Conservation (phyloP, 2,329 filamentous ascomycete species). For the Phoma sp. region DNA sequence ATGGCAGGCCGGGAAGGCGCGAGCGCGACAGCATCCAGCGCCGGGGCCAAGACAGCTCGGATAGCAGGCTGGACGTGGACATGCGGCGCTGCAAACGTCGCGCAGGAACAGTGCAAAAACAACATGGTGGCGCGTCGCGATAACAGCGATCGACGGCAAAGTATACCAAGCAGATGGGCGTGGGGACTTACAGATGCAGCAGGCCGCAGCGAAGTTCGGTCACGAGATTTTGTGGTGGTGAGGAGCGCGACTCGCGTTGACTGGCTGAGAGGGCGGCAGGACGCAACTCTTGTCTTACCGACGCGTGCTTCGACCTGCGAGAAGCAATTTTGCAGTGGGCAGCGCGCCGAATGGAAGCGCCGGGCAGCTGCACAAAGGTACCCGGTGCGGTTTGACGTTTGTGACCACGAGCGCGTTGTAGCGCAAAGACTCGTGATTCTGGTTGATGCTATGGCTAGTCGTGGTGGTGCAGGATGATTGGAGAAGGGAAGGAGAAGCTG, state of each 20-base stretch:
- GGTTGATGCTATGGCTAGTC: constrained; percentile 25
- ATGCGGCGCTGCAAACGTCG: constrained; percentile 13
- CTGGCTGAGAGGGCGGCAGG: constrained; percentile 25
- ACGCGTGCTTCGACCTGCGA: constrained; percentile 19
- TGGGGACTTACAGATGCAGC: constrained; percentile 43
- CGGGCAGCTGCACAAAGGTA: constrained; percentile 22
- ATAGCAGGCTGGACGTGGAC: background rate
- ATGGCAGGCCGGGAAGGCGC: constrained; percentile 17
- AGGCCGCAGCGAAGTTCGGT: constrained; percentile 41
- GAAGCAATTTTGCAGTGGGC: constrained; percentile 16
- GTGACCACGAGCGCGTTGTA: constrained; percentile 30
- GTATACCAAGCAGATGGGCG: constrained; percentile 8
- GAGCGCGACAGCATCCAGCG: constrained; percentile 19
- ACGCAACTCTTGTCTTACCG: constrained; percentile 25
- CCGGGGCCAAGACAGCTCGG: constrained; percentile 9
- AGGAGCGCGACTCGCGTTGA: constrained; percentile 33
- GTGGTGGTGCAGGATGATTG: constrained; percentile 37
- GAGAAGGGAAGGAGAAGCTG: constrained; percentile 29
- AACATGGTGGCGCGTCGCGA: constrained; percentile 13
- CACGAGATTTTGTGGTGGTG: constrained; percentile 45
- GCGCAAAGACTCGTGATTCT: constrained; percentile 35
- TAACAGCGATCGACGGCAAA: constrained; percentile 16
- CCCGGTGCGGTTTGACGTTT: constrained; percentile 22
- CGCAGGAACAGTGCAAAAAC: constrained; percentile 4
- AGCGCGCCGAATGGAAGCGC: constrained; percentile 25